Evolutionary conservation across 148 eudicot genomes (phyloP).

Genomic region (Hydrangea macrophylla): DNA sequence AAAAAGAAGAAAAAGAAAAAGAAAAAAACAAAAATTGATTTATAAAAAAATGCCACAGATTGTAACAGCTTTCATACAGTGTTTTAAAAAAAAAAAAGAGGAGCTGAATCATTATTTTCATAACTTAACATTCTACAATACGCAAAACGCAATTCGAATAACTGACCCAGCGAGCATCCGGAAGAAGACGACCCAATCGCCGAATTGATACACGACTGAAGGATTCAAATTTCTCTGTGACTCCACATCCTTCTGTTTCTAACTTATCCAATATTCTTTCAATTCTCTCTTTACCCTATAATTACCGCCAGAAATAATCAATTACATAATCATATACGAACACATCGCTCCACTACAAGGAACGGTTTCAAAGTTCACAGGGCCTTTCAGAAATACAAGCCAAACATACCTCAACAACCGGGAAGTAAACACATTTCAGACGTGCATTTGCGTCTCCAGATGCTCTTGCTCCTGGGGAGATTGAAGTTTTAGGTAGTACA

Average conservation of each 20-base stretch:
- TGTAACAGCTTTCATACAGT: neutral
- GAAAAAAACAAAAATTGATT: too few relatives aligned
- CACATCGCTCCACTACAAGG: neutral
- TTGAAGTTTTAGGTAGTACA: neutral
- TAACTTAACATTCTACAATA: neutral
- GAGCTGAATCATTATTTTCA: neutral
- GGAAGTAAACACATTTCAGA: conserved; percentile 66
- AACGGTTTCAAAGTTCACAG: neutral
- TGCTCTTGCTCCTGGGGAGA: conserved; percentile 35
- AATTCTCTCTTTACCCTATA: conserved; percentile 66
- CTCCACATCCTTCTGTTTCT: conserved; percentile 40
- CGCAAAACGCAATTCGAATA: neutral
- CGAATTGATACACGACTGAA: conserved; percentile 70
- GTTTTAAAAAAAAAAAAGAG: too few relatives aligned
- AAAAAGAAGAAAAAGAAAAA: too few relatives aligned
- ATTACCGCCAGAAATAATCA: neutral
- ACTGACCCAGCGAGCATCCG: conserved; percentile 81
- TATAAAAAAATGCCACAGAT: neutral
- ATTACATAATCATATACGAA: neutral
- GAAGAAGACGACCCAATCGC: conserved; percentile 80
- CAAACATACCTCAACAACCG: conserved; percentile 44
- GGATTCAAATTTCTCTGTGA: conserved; percentile 45
- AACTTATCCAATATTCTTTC: conserved; percentile 51
- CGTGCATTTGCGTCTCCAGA: conserved; percentile 55
- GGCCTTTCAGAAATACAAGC: neutral